Percentiles rank a stretch among this genome's conserved stretches.
Evolutionary conservation across 306 rosid species (phyloP).

Genomic region (Vigna radiata): DNA sequence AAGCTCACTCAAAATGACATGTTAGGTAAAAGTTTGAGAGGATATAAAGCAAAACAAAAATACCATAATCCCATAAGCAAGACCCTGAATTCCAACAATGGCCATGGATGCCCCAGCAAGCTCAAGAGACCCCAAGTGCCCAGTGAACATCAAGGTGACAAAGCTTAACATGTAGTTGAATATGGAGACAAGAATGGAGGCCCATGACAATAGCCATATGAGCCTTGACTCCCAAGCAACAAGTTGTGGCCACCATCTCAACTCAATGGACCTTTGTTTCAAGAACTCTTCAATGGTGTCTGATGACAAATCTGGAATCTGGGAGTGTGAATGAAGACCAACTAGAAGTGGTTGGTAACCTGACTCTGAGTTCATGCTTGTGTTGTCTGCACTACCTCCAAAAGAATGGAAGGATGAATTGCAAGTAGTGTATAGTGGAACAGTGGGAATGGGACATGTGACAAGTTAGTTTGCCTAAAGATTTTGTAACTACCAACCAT

Average conservation of each 20-base stretch:
- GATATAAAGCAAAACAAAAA: background rate
- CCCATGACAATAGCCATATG: conserved; percentile 31
- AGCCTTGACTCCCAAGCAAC: conserved; percentile 68
- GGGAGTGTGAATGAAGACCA: conserved; percentile 41
- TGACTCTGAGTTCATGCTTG: conserved; percentile 33
- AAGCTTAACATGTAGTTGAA: conserved; percentile 49
- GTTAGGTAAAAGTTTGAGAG: background rate
- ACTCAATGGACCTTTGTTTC: conserved; percentile 7
- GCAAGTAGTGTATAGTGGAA: background rate
- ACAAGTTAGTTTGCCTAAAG: background rate
- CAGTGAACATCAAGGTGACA: conserved; percentile 55
- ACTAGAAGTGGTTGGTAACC: conserved; percentile 34
- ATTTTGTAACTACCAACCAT: conserved; percentile 24
- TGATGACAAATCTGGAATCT: conserved; percentile 49
- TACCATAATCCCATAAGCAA: conserved; percentile 76
- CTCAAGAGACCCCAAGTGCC: conserved; percentile 63
- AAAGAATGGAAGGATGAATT: background rate
- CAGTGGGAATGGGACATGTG: background rate
- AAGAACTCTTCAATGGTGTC: conserved; percentile 50
- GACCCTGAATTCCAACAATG: conserved; percentile 72
- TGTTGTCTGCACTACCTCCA: background rate
- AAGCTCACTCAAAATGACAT: background rate
- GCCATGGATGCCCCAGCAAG: conserved; percentile 78
- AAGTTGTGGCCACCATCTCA: conserved; percentile 59
- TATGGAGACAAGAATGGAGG: conserved; percentile 40